Percentiles rank a stretch among this genome's conserved stretches.
Evolutionary conservation across 2,329 filamentous ascomycete species (phyloP).

Genomic region (Colletotrichum agaves): DNA sequence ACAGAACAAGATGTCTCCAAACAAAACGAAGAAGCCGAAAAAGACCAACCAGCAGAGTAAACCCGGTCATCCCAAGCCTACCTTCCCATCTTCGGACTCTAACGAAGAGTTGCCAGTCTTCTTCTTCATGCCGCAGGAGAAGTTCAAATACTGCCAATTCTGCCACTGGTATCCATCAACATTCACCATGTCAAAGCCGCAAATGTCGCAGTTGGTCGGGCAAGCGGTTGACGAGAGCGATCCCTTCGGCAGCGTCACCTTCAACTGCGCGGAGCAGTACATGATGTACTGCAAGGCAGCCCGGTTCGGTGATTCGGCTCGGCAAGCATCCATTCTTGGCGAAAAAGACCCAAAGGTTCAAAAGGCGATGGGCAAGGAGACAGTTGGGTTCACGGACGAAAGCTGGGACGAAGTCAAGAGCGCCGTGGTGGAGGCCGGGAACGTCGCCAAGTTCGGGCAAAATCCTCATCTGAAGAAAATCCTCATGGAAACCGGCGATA

Average conservation of each 20-base stretch:
- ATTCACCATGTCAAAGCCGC: constrained; percentile 44
- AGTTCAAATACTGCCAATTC: constrained; percentile 44
- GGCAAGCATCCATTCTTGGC: constrained; percentile 41
- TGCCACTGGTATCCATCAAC: constrained; percentile 49
- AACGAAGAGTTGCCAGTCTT: constrained; percentile 36
- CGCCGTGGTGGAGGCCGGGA: constrained; percentile 46
- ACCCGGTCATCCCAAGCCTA: not conserved
- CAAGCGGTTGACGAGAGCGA: constrained; percentile 38
- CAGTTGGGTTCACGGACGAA: constrained; percentile 42
- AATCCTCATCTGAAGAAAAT: constrained; percentile 42
- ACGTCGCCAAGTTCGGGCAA: constrained; percentile 49
- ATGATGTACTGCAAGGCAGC: constrained; percentile 56
- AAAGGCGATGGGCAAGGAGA: constrained; percentile 44
- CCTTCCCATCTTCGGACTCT: not conserved
- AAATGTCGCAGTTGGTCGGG: constrained; percentile 45
- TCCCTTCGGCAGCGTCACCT: constrained; percentile 41
- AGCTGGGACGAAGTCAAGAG: constrained; percentile 47
- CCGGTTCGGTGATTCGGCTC: constrained; percentile 45
- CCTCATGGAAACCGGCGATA: constrained; percentile 46
- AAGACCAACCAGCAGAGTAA: not conserved
- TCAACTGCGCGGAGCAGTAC: constrained; percentile 52
- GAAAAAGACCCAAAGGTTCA: constrained; percentile 43
- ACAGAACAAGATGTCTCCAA: not conserved
- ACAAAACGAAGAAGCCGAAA: not conserved
- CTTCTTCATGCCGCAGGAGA: constrained; percentile 46